Conservation (phyloP, 768 basidiomycete species). For the Leccinum subgranulosum region DNA sequence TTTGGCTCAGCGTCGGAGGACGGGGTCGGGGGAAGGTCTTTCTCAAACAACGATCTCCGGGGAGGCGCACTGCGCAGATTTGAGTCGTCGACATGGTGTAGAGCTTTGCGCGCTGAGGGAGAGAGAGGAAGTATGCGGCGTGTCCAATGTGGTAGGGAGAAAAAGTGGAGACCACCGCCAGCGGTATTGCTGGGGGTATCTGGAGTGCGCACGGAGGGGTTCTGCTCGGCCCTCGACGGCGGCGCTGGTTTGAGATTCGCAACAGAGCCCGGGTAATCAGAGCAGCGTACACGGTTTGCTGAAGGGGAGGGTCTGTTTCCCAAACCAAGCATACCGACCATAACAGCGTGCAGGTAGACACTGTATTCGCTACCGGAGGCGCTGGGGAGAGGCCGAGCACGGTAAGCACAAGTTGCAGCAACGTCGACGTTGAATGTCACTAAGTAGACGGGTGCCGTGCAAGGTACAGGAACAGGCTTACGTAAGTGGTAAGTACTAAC, state of each 20-base stretch:
- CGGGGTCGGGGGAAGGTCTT: slow-evolving; percentile 52
- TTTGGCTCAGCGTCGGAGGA: slow-evolving; percentile 6
- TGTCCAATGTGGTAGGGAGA: slow-evolving; percentile 65
- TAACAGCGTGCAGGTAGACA: slow-evolving; percentile 14
- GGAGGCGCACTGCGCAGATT: slow-evolving; percentile 15
- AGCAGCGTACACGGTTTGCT: slow-evolving; percentile 17
- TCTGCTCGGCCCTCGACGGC: slow-evolving; percentile 46
- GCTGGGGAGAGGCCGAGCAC: slow-evolving; percentile 1
- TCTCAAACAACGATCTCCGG: slow-evolving; percentile 28
- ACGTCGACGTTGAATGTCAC: not conserved
- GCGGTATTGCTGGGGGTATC: slow-evolving; percentile 39
- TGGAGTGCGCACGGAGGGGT: slow-evolving; percentile 43
- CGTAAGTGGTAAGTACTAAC: not conserved
- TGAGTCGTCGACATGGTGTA: slow-evolving; percentile 19
- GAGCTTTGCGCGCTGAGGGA: slow-evolving; percentile 29
- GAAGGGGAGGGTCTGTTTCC: slow-evolving; percentile 35
- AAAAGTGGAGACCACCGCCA: slow-evolving; percentile 44
- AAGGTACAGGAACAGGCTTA: not conserved
- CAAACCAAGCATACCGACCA: slow-evolving; percentile 40
- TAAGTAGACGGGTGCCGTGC: too few relatives aligned
- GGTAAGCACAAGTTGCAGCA: not conserved
- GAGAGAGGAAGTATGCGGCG: slow-evolving; percentile 41
- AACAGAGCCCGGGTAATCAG: slow-evolving; percentile 26
- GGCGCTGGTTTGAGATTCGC: slow-evolving; percentile 31
- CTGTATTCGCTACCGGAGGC: not conserved